phyloP scores from a whole-genome alignment of 2,329 filamentous ascomycete species.

The Xylariaceae sp. region DNA sequence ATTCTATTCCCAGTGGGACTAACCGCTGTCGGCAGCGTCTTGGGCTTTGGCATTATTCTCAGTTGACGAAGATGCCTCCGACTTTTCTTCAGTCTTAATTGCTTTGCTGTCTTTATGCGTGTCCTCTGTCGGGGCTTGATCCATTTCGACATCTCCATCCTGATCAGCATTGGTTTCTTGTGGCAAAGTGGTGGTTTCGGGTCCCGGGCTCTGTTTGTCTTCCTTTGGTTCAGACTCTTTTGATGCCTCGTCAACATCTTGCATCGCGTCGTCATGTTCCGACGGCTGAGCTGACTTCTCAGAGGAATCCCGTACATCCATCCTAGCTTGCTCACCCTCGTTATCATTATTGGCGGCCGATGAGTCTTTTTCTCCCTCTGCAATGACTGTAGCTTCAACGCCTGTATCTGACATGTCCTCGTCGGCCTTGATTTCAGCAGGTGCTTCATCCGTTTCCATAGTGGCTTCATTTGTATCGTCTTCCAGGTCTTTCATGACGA shows the following conservation, averaged over 20 bases:
- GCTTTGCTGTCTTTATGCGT: slow-evolving; percentile 35
- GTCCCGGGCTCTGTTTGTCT: slow-evolving; percentile 25
- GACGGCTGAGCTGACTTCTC: slow-evolving; percentile 14
- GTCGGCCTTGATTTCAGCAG: slow-evolving; percentile 17
- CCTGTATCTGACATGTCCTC: slow-evolving; percentile 22
- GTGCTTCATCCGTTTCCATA: slow-evolving; percentile 31
- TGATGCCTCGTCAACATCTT: slow-evolving; percentile 18
- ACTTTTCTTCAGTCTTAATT: slow-evolving; percentile 16
- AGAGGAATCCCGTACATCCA: slow-evolving; percentile 7
- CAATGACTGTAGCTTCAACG: slow-evolving; percentile 17
- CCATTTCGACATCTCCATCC: slow-evolving; percentile 50
- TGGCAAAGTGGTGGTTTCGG: slow-evolving; percentile 14
- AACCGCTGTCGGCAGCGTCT: slow-evolving; percentile 13
- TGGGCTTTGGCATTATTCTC: slow-evolving; percentile 14
- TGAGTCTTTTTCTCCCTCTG: slow-evolving; percentile 24
- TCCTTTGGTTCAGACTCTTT: slow-evolving; percentile 18
- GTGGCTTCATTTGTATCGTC: slow-evolving; percentile 20
- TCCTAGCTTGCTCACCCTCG: slow-evolving; percentile 17
- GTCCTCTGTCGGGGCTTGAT: slow-evolving; percentile 33
- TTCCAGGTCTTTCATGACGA: slow-evolving; percentile 32
- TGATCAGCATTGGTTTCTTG: slow-evolving; percentile 36
- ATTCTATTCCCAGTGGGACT: not conserved
- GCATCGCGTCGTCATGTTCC: slow-evolving; percentile 28
- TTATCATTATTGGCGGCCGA: slow-evolving; percentile 31
- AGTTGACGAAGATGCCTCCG: slow-evolving; percentile 8